These are phyloP conservation scores for Kitagawia praeruptora DNA, from an alignment of 129 eudicot genomes.

Conservation along the genomic window DNA sequence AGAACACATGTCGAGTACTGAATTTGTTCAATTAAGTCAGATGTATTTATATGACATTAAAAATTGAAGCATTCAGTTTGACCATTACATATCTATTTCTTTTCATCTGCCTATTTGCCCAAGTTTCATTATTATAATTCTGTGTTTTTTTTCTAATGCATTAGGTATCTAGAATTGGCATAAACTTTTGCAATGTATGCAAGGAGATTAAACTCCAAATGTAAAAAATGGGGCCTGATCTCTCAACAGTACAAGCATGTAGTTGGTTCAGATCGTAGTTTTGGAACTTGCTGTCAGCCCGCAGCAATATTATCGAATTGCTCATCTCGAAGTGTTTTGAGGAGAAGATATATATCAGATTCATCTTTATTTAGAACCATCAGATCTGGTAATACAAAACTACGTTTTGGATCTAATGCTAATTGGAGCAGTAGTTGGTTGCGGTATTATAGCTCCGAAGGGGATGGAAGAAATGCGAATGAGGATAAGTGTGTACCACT, in stretches of 20 bases:
- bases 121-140: neutral
- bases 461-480: slow-evolving; percentile 71
- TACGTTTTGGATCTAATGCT: slow-evolving; percentile 25
- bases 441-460: slow-evolving; percentile 73
- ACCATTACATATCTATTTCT: neutral
- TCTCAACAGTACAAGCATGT: slow-evolving; percentile 46
- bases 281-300: slow-evolving; percentile 18
- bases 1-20: neutral
- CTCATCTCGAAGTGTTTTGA: slow-evolving; percentile 22
- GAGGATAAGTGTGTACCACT: slow-evolving; percentile 52
- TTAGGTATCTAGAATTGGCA: slow-evolving; percentile 13
- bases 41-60: neutral
- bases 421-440: slow-evolving; percentile 24
- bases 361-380: slow-evolving; percentile 18
- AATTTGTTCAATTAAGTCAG: neutral
- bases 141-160: slow-evolving; percentile 12
- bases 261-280: slow-evolving; percentile 19
- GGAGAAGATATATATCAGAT: slow-evolving; percentile 38
- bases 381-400: slow-evolving; percentile 17
- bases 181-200: slow-evolving; percentile 58
- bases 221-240: slow-evolving; percentile 49
- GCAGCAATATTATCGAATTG: slow-evolving; percentile 12
- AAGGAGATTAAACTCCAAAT: slow-evolving; percentile 51
- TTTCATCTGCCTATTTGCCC: too few relatives aligned
- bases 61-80: neutral